Evolutionary conservation across 495 filamentous ascomycete genomes (phyloP), one percentile per base, ranked within the genome.

Genomic region (Evansstolkia leycettana): DNA sequence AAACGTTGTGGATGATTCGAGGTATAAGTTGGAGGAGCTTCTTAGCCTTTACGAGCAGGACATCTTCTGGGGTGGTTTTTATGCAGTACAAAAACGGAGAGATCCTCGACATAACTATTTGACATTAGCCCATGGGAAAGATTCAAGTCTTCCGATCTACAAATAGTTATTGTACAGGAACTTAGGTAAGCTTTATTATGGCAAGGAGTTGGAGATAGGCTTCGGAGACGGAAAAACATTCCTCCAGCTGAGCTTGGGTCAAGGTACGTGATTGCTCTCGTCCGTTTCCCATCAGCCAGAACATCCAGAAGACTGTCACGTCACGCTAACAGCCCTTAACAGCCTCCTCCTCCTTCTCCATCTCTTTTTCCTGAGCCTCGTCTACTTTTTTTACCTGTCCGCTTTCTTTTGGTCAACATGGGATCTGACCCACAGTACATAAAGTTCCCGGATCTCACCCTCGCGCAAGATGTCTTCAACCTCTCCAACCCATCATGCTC

Each of bases 401-500:
- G 25, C 25, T n/a, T 31, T 18, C 24, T 15, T 34, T 25, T 33
- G 23, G 7, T 17, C 25, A 18, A 20, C 4, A 98, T 98, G 90
- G 90, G 88, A 49, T 84, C 85, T 51, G 90, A 98, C 69, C 88
- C 87, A 36, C 90, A 93, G 58, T 96, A 90, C 68, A 80, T 85
- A 49, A 88, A 87, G 60, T 96, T 87, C 62, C 90, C 90, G 36
- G 69, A 90, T 54, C 82, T 98, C 53, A 69, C 80, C 48, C 76
- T 98, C 54, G 78, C 90, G 46, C 92, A 96, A 70, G 78, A 94
- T 63, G 88, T 98, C 65, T 98, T 98, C 73, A 84, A 83, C 55
- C 72, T 95, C 65, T 88, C 85, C 48, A 94, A 94, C 63, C 79
- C 87, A 43, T 78, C 82, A 46, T 76, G 87, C 40, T 55, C 79